These are phyloP conservation scores for Closterium sp. DNA, from an alignment of 139 green algal species.

Conservation along the genomic window DNA sequence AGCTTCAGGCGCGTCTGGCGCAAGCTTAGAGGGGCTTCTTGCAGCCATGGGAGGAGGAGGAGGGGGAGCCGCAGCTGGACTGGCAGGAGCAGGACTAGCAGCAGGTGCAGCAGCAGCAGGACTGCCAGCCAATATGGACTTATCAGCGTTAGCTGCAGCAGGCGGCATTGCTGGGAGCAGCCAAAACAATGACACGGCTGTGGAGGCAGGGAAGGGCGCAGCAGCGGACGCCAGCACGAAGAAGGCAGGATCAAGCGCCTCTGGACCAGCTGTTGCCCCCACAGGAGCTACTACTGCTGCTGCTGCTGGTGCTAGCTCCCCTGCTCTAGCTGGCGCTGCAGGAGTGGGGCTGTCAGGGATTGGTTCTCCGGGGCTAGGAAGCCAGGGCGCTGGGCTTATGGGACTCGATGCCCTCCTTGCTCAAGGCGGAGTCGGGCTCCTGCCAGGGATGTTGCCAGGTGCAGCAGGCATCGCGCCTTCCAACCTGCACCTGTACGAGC, in stretches of 20 bases:
- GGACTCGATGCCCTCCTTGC: background rate
- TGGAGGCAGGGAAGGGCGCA: background rate
- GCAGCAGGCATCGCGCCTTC: background rate
- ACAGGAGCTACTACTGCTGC: background rate
- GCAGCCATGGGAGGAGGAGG: conserved; percentile 3
- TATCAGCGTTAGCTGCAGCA: background rate
- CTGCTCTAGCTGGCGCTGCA: background rate
- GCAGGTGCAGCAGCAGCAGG: conserved; percentile 2
- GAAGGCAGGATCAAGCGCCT: background rate
- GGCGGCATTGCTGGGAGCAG: background rate
- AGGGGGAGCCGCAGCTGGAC: conserved; percentile 34
- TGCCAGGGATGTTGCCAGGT: background rate
- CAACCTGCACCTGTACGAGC: conserved; percentile 6
- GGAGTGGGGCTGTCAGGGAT: background rate
- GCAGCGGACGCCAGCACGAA: background rate
- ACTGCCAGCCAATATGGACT: background rate
- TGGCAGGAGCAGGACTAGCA: conserved; percentile 20
- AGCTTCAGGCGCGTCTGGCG: background rate
- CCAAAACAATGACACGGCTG: background rate
- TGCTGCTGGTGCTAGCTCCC: background rate
- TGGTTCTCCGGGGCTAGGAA: background rate
- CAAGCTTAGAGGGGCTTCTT: background rate
- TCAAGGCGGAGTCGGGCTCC: background rate
- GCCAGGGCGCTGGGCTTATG: background rate
- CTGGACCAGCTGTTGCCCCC: background rate